Conservation (phyloP, 306 rosid species). For the Dalbergia cultrata region DNA sequence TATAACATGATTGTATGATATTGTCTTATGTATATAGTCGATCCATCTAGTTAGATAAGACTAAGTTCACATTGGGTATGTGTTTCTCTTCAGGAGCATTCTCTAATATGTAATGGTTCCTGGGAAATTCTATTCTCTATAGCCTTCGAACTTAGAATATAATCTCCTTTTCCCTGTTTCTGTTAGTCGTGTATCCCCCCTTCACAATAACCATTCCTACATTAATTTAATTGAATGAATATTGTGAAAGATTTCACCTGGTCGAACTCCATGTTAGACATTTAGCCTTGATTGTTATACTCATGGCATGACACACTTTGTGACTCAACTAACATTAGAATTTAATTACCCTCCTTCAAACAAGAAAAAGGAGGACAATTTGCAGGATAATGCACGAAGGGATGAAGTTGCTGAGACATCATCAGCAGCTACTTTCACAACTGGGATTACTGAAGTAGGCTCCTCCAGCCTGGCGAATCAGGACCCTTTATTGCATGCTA, state of each 20-base stretch:
- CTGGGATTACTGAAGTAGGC: conserved; percentile 48
- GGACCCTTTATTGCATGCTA: neutral
- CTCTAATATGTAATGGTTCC: neutral
- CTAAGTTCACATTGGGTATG: no score
- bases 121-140: neutral
- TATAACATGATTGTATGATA: no score
- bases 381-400: conserved; percentile 39
- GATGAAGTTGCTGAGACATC: conserved; percentile 42
- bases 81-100: neutral
- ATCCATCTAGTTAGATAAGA: no score
- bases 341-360: conserved; percentile 13
- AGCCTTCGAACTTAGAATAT: neutral
- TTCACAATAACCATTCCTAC: neutral
- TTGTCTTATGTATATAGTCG: no score
- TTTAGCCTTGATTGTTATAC: neutral
- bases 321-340: neutral
- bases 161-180: neutral
- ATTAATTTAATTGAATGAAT: conserved; percentile 3
- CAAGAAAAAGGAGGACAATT: conserved; percentile 5
- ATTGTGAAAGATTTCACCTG: conserved; percentile 1
- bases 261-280: neutral
- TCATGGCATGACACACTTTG: neutral
- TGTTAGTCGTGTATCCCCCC: neutral
- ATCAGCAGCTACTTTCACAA: conserved; percentile 33
- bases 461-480: conserved; percentile 31